Percentiles rank a stretch among this genome's conserved stretches.
Conservation (phyloP, 768 basidiomycete species). For the Steccherinum ochraceum region DNA sequence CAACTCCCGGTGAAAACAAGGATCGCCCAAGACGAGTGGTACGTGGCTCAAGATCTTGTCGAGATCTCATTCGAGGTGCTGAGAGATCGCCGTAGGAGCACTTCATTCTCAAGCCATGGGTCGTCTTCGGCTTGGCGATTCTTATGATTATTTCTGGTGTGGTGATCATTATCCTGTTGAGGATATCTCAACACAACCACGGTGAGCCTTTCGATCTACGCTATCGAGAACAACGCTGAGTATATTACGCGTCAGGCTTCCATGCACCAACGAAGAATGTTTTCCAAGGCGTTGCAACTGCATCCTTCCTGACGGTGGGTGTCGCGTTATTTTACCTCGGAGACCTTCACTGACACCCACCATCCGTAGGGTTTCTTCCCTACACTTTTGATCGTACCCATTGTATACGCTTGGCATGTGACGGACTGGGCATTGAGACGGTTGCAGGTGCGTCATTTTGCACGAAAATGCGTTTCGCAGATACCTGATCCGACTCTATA, state of each 20-base stretch:
- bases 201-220: constrained; percentile 36
- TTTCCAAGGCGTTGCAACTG: constrained; percentile 38
- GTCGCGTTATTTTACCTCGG: constrained; percentile 8
- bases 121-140: constrained; percentile 21
- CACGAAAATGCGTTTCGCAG: neutral
- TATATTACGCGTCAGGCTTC: constrained; percentile 37
- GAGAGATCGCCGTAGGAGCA: constrained; percentile 1
- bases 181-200: constrained; percentile 33
- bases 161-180: constrained; percentile 39
- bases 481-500: constrained; percentile 1
- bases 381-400: constrained; percentile 41
- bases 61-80: no score
- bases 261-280: constrained; percentile 42
- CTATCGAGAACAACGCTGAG: no score
- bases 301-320: constrained; percentile 39
- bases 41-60: neutral
- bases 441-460: constrained; percentile 43
- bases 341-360: neutral
- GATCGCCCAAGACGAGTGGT: neutral
- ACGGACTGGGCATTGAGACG: constrained; percentile 49
- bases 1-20: neutral
- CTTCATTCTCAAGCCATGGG: constrained; percentile 2
- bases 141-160: constrained; percentile 42
- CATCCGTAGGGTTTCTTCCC: constrained; percentile 63
- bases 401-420: constrained; percentile 42